Evolutionary conservation across 2,329 filamentous ascomycete species (phyloP).

Genomic region (Penicillium crustosum): DNA sequence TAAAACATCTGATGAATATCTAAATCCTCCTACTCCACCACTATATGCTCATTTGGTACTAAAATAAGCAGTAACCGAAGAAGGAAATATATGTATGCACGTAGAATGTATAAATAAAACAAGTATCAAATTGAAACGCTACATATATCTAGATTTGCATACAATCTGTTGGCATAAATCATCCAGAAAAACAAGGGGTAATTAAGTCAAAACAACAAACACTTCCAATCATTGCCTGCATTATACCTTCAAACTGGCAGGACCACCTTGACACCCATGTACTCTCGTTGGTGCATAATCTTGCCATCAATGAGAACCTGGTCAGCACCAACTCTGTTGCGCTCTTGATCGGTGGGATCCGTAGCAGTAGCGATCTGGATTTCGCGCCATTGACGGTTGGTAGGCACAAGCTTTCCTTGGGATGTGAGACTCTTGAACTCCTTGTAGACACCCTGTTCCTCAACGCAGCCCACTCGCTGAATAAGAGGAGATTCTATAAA

Average conservation of each 20-base stretch:
- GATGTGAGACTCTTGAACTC: conserved; percentile 48
- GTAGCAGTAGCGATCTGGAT: conserved; percentile 50
- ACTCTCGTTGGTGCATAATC: conserved; percentile 49
- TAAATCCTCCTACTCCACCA: no score
- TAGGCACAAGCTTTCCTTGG: conserved; percentile 46
- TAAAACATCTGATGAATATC: no score
- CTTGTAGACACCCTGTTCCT: conserved; percentile 47
- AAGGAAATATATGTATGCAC: no score
- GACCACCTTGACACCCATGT: conserved; percentile 50
- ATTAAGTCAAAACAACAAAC: not conserved
- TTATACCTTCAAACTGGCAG: conserved; percentile 40
- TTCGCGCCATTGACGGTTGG: conserved; percentile 51
- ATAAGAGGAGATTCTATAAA: conserved; percentile 39
- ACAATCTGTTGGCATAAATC: not conserved
- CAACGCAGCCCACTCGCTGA: conserved; percentile 46
- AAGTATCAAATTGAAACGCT: not conserved
- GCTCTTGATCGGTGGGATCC: conserved; percentile 44
- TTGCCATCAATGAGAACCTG: conserved; percentile 48
- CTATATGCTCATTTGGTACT: no score
- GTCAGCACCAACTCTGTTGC: conserved; percentile 45
- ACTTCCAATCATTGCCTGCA: not conserved
- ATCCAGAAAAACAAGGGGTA: not conserved
- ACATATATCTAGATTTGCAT: not conserved
- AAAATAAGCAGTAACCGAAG: no score
- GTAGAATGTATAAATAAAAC: not conserved